Percentiles rank a stretch among this genome's conserved stretches.
These are phyloP conservation scores for Parathielavia appendiculata DNA, from an alignment of 495 filamentous ascomycete species.

Conservation along the genomic window DNA sequence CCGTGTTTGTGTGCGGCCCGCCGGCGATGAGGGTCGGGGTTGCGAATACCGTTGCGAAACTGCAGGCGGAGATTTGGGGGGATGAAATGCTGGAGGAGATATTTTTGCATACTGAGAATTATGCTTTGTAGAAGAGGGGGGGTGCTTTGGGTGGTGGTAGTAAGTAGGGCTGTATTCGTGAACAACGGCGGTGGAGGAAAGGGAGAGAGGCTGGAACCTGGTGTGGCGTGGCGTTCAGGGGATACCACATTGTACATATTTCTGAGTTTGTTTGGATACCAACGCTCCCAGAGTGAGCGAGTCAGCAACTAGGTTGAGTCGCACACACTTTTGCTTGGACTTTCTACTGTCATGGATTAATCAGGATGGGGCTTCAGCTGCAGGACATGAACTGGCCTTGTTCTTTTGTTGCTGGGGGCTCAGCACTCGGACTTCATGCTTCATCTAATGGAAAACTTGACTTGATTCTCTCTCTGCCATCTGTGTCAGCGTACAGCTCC, in stretches of 20 bases:
- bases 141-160: background rate
- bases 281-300: background rate
- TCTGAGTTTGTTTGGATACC: constrained; percentile 2
- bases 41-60: constrained; percentile 69
- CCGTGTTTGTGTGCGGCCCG: constrained; percentile 91
- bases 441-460: background rate
- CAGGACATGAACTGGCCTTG: background rate
- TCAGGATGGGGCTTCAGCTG: background rate
- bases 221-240: background rate
- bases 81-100: constrained; percentile 79
- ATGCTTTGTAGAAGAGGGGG: constrained; percentile 55
- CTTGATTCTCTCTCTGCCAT: too few species aligned
- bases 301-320: background rate
- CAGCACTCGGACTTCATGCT: background rate
- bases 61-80: constrained; percentile 78
- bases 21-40: constrained; percentile 83
- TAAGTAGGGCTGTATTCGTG: too few species aligned
- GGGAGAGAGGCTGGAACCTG: background rate
- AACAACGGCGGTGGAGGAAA: background rate
- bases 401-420: background rate
- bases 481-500: background rate
- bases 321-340: background rate
- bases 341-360: background rate
- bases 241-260: background rate
- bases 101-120: constrained; percentile 93